These are phyloP conservation scores for Eucalyptus curtisii DNA, from an alignment of 345 rosid species.

Conservation along the genomic window DNA sequence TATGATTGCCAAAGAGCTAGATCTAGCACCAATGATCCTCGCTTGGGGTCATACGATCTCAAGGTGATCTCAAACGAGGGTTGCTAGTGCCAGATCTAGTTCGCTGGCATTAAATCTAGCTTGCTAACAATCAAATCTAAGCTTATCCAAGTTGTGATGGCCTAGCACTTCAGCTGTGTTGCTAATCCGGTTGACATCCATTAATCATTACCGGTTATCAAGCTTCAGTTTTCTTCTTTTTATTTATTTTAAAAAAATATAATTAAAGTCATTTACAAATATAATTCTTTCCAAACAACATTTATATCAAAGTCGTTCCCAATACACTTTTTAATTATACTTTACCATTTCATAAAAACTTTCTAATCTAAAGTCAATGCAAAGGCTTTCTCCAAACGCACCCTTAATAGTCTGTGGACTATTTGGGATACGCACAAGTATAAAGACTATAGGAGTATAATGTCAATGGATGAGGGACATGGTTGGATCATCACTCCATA, in stretches of 20 bases:
- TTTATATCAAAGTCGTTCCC: background rate
- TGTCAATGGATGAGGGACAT: too few species aligned
- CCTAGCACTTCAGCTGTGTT: background rate
- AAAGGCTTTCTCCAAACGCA: background rate
- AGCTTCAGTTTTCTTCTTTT: background rate
- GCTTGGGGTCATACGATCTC: background rate
- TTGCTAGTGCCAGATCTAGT: background rate
- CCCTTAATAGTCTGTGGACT: background rate
- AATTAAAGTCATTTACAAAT: background rate
- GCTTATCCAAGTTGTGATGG: background rate
- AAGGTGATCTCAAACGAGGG: background rate
- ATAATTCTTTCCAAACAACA: background rate
- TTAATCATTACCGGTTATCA: accelerated
- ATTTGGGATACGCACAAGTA: too few species aligned
- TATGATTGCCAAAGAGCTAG: background rate
- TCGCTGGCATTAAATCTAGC: accelerated
- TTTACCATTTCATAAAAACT: background rate
- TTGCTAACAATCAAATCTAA: background rate
- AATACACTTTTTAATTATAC: background rate
- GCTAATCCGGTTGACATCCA: background rate
- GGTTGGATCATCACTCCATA: too few species aligned
- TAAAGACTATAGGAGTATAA: too few species aligned
- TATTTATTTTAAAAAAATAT: background rate
- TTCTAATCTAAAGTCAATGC: too few species aligned
- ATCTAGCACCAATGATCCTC: background rate